These are phyloP conservation scores for Geotrichum cucujoidarum DNA, from an alignment of 1,139 yeast species.

Conservation along the genomic window DNA sequence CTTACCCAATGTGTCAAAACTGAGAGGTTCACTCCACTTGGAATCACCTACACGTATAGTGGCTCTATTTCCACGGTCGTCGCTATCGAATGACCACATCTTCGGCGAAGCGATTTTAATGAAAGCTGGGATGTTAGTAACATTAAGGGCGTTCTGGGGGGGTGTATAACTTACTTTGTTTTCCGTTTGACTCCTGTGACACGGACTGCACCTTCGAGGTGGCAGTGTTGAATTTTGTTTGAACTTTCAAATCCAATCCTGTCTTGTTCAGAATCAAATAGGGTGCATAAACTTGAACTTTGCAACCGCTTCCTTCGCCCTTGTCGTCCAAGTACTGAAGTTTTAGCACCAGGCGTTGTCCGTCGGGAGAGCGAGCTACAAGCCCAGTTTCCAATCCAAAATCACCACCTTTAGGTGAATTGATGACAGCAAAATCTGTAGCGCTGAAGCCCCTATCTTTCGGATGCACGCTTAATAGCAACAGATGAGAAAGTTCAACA, in stretches of 20 bases:
- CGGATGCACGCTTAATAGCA: slow-evolving; percentile 70
- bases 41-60: slow-evolving; percentile 66
- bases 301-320: slow-evolving; percentile 20
- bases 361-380: slow-evolving; percentile 41
- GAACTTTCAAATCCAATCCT: slow-evolving; percentile 57
- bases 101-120: slow-evolving; percentile 49
- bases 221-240: slow-evolving; percentile 51
- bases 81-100: slow-evolving; percentile 77
- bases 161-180: slow-evolving; percentile 7
- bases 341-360: slow-evolving; percentile 60
- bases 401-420: slow-evolving; percentile 47
- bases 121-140: slow-evolving; percentile 17
- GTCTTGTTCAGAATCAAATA: slow-evolving; percentile 79
- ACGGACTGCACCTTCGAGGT: slow-evolving; percentile 36
- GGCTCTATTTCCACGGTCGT: slow-evolving; percentile 64
- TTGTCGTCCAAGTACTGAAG: slow-evolving; percentile 52
- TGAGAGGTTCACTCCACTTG: slow-evolving; percentile 67
- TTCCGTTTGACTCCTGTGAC: slow-evolving; percentile 14
- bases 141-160: too few relatives aligned
- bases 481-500: slow-evolving; percentile 64
- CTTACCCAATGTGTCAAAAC: slow-evolving; percentile 90
- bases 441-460: slow-evolving; percentile 56
- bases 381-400: slow-evolving; percentile 52
- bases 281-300: slow-evolving; percentile 72
- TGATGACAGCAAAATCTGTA: slow-evolving; percentile 74